Conservation (phyloP, 2,329 filamentous ascomycete genomes). For the Talaromyces sp. region DNA sequence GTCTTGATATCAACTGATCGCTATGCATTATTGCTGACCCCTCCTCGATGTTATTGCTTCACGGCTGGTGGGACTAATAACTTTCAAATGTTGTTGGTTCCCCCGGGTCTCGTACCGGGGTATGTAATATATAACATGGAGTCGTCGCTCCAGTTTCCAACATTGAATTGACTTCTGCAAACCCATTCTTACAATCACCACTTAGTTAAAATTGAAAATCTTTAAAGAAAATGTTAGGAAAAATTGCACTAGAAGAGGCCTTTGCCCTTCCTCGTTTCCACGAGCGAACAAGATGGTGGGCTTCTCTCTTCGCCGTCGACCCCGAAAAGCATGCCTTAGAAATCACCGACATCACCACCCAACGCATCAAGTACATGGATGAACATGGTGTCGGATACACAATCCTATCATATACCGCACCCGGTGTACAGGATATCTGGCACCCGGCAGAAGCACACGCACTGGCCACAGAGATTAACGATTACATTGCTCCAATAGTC, state of each 20-base stretch:
- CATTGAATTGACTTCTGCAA: not conserved
- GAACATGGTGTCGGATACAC: conserved; percentile 24
- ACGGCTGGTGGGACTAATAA: not conserved
- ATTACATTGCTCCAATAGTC: conserved; percentile 21
- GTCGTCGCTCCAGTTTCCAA: not conserved
- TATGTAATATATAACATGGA: not conserved
- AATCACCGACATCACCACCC: conserved; percentile 8
- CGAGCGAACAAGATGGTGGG: conserved; percentile 12
- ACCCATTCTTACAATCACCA: not conserved
- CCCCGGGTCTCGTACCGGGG: not conserved
- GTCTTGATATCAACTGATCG: not conserved
- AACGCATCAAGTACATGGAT: conserved; percentile 14
- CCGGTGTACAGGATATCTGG: conserved; percentile 23
- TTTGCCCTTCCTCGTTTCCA: conserved; percentile 12
- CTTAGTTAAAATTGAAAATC: not conserved
- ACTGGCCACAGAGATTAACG: conserved; percentile 23
- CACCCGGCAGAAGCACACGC: conserved; percentile 21
- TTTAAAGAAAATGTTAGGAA: conserved; percentile 8
- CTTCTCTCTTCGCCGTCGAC: conserved; percentile 15
- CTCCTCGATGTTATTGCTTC: not conserved
- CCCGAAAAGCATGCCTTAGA: conserved; percentile 19
- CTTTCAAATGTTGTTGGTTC: not conserved
- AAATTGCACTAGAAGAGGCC: conserved; percentile 12
- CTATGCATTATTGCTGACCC: not conserved
- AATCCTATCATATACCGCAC: conserved; percentile 23